Conservation (phyloP, 78 protist genomes). For the Tieghemostelium lacteum region DNA sequence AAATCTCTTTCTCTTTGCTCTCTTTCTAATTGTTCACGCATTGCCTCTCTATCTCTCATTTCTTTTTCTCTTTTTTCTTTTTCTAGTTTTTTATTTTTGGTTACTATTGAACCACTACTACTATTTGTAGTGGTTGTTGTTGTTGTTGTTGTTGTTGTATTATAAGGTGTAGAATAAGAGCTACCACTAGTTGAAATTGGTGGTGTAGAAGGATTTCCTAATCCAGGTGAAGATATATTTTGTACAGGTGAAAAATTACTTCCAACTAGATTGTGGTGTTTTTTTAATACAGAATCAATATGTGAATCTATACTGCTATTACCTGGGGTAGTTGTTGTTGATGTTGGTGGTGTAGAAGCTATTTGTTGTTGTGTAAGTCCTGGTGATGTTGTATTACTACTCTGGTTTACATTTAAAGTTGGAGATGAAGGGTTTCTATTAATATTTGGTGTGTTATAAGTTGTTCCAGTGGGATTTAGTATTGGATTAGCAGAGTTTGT, state of each 20-base stretch:
- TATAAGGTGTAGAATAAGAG: background rate
- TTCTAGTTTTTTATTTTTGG: constrained; percentile 29
- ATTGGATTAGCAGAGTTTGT: no score
- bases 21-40: constrained; percentile 4
- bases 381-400: background rate
- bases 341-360: background rate
- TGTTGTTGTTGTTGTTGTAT: background rate
- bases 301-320: constrained; percentile 11
- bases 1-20: constrained; percentile 36
- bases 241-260: constrained; percentile 11
- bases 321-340: background rate
- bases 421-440: constrained; percentile 29
- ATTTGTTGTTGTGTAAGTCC: background rate
- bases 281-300: constrained; percentile 41
- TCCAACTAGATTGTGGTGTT: background rate
- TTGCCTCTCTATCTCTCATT: constrained; percentile 10
- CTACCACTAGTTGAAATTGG: constrained; percentile 6
- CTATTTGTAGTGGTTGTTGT: background rate
- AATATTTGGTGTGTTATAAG: background rate
- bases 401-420: background rate
- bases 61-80: constrained; percentile 49
- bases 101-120: background rate
- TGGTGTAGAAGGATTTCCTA: constrained; percentile 20
- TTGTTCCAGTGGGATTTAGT: background rate
- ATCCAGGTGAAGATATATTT: constrained; percentile 13